Evolutionary conservation across 768 basidiomycete species (phyloP).

Genomic region (Suillus plorans): DNA sequence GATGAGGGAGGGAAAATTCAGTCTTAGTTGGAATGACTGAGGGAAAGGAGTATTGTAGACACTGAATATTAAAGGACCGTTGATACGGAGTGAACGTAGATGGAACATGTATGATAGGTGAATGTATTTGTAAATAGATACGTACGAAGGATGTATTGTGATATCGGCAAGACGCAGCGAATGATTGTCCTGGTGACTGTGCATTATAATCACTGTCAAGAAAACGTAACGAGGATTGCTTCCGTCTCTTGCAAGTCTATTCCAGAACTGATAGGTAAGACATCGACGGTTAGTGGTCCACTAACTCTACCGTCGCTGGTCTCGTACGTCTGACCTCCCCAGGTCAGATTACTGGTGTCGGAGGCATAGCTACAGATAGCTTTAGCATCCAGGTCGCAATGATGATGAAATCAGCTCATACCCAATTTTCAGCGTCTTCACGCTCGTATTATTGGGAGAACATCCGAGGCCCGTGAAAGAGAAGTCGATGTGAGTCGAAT

Average conservation of each 20-base stretch:
- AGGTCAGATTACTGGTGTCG: slow-evolving; percentile 49
- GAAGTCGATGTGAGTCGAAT: slow-evolving; percentile 3
- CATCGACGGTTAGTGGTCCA: slow-evolving; percentile 35
- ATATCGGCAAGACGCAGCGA: not conserved
- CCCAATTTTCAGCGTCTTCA: slow-evolving; percentile 52
- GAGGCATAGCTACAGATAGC: slow-evolving; percentile 42
- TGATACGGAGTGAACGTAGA: too few relatives aligned
- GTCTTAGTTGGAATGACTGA: too few relatives aligned
- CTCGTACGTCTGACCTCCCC: slow-evolving; percentile 51
- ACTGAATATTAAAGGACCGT: too few relatives aligned
- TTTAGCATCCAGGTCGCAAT: not conserved
- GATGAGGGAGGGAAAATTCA: too few relatives aligned
- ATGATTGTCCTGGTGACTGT: not conserved
- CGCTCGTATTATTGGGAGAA: slow-evolving; percentile 26
- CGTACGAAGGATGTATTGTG: too few relatives aligned
- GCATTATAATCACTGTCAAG: not conserved
- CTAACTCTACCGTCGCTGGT: slow-evolving; percentile 42
- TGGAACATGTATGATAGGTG: too few relatives aligned
- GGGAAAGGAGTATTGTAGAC: too few relatives aligned
- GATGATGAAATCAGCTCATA: slow-evolving; percentile 17
- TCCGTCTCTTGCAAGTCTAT: slow-evolving; percentile 50
- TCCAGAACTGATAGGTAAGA: slow-evolving; percentile 32
- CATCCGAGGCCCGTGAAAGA: not conserved
- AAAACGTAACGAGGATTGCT: slow-evolving; percentile 35
- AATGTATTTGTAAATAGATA: too few relatives aligned